Conservation (phyloP, 2,329 filamentous ascomycete species). For the Epichloe aotearoae region DNA sequence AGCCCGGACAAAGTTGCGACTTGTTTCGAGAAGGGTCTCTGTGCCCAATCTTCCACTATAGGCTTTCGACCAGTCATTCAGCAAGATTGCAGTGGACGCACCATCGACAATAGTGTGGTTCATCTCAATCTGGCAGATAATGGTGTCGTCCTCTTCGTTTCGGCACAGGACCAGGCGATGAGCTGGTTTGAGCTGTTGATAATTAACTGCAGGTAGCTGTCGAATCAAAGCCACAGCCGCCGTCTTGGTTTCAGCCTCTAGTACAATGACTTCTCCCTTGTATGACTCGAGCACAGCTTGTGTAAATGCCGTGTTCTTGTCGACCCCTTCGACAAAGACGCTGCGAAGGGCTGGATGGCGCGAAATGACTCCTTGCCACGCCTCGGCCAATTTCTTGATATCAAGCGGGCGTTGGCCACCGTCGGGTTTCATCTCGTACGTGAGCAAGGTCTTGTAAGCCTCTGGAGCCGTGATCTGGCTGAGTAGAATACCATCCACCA, state of each 20-base stretch:
- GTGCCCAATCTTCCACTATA: not conserved
- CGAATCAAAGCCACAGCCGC: not conserved
- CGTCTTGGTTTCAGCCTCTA: not conserved
- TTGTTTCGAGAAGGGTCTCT: not conserved
- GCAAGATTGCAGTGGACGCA: constrained; percentile 12
- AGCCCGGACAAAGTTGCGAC: constrained; percentile 3
- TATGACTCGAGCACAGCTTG: constrained; percentile 4
- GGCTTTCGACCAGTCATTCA: constrained; percentile 4
- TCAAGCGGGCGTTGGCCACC: not conserved
- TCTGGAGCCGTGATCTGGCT: constrained; percentile 14
- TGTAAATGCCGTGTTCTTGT: constrained; percentile 2
- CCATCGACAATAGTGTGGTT: constrained; percentile 23
- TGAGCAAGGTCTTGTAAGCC: constrained; percentile 10
- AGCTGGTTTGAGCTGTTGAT: constrained; percentile 1
- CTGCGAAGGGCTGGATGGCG: constrained; percentile 7
- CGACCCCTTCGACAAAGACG: constrained; percentile 2
- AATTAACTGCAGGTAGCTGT: not conserved
- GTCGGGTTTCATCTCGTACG: constrained; percentile 7
- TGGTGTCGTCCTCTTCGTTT: constrained; percentile 1
- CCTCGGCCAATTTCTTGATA: constrained; percentile 4
- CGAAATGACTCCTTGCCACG: constrained; percentile 8
- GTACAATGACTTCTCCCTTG: not conserved
- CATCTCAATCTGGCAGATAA: constrained; percentile 19
- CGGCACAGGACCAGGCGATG: constrained; percentile 1
- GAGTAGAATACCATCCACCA: constrained; percentile 24